Conservation (phyloP, 192 early-diverging fungal genomes). For the Dissophora ornata region DNA sequence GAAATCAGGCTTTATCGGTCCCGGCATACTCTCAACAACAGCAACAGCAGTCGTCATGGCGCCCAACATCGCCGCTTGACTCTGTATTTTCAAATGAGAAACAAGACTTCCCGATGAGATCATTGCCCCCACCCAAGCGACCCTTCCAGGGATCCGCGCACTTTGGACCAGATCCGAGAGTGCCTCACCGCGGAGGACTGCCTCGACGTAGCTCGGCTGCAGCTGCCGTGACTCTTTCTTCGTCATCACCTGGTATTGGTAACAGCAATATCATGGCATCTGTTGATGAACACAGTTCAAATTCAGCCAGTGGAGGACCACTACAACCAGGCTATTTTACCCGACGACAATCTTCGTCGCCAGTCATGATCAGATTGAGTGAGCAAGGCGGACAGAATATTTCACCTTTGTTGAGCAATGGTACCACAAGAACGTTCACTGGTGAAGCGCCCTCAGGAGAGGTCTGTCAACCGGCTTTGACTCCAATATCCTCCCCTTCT, state of each 20-base stretch:
- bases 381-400: constrained; percentile 46
- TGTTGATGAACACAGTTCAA: too few species aligned
- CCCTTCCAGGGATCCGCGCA: constrained; percentile 3
- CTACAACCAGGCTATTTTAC: constrained; percentile 22
- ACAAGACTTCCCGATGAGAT: constrained; percentile 3
- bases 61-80: constrained; percentile 5
- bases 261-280: too few species aligned
- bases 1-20: too few species aligned
- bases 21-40: background rate
- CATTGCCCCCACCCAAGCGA: constrained; percentile 38
- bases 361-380: constrained; percentile 42
- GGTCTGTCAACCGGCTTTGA: constrained; percentile 9
- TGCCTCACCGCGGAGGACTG: background rate
- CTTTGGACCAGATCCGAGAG: background rate
- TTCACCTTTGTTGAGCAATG: constrained; percentile 18
- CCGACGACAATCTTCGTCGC: constrained; percentile 36
- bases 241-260: too few species aligned
- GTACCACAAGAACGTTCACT: constrained; percentile 14
- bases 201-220: constrained; percentile 42
- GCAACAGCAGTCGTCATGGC: background rate
- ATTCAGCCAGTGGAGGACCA: background rate
- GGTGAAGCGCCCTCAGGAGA: constrained; percentile 23
- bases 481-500: background rate
- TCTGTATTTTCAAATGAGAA: background rate
- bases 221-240: constrained; percentile 12